Conservation (phyloP, 2,329 filamentous ascomycete genomes). For the Chrysosphaeria jannelii region DNA sequence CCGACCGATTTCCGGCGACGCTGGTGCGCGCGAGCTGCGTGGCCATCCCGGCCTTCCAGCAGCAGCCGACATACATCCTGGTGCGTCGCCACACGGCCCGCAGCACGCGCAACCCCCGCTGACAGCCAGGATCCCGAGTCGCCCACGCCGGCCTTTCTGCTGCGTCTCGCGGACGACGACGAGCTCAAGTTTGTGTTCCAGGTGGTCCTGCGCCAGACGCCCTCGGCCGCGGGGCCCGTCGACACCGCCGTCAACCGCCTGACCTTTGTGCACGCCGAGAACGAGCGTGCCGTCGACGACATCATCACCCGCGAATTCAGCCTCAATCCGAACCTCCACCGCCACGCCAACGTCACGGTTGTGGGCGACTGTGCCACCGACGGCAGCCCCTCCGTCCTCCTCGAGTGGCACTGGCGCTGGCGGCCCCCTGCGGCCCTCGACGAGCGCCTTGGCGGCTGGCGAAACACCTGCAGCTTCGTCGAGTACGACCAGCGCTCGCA, state of each 20-base stretch:
- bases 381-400: slow-evolving; percentile 58
- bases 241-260: slow-evolving; percentile 68
- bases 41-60: too few species aligned
- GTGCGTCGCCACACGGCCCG: too few species aligned
- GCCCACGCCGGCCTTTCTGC: slow-evolving; percentile 30
- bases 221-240: slow-evolving; percentile 9
- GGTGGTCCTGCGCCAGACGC: slow-evolving; percentile 36
- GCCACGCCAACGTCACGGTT: slow-evolving; percentile 81
- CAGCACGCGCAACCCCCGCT: too few species aligned
- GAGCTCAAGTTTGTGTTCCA: slow-evolving; percentile 84
- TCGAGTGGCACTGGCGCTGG: slow-evolving; percentile 95
- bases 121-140: slow-evolving; percentile 43
- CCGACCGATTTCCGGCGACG: slow-evolving; percentile 73
- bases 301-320: slow-evolving; percentile 87
- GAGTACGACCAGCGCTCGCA: slow-evolving; percentile 92
- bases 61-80: too few species aligned
- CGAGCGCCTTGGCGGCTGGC: slow-evolving; percentile 75
- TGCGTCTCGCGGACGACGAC: slow-evolving; percentile 71
- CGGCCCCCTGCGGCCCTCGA: slow-evolving; percentile 57
- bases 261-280: slow-evolving; percentile 78
- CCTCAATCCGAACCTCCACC: slow-evolving; percentile 88
- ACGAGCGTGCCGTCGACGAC: slow-evolving; percentile 64
- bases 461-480: slow-evolving; percentile 86
- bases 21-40: too few species aligned
- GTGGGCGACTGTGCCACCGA: slow-evolving; percentile 75